These are phyloP conservation scores for Pseudofabraea citricarpa DNA, from an alignment of 2,329 filamentous ascomycete genomes.

Conservation along the genomic window DNA sequence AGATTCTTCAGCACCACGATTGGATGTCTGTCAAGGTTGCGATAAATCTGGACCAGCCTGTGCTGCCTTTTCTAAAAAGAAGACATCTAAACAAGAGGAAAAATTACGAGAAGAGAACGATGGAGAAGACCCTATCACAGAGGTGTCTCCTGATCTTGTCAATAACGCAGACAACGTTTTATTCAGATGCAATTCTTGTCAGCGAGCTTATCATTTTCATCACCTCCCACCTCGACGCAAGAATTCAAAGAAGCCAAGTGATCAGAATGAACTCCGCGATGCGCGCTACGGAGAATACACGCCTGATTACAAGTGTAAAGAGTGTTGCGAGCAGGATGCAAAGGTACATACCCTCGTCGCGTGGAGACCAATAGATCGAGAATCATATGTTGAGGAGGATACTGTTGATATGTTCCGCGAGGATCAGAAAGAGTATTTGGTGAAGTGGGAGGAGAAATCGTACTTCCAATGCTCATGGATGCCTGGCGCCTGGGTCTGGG, in stretches of 20 bases:
- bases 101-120: conserved; percentile 73
- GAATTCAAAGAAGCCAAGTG: conserved; percentile 30
- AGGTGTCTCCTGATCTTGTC: conserved; percentile 57
- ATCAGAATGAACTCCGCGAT: conserved; percentile 46
- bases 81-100: conserved; percentile 77
- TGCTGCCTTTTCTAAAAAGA: conserved; percentile 65
- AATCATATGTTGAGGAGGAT: conserved; percentile 47
- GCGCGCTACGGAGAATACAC: conserved; percentile 70
- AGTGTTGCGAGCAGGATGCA: conserved; percentile 60
- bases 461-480: conserved; percentile 85
- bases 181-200: conserved; percentile 77
- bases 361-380: conserved; percentile 69
- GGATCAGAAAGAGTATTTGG: conserved; percentile 83
- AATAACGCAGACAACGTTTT: conserved; percentile 75
- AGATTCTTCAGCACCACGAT: conserved; percentile 63
- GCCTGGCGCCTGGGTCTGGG: conserved; percentile 84
- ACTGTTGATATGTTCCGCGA: conserved; percentile 55
- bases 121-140: conserved; percentile 70
- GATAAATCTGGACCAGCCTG: conserved; percentile 63
- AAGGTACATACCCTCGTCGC: conserved; percentile 79
- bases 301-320: conserved; percentile 71
- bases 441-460: conserved; percentile 80
- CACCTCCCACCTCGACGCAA: conserved; percentile 57
- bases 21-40: conserved; percentile 70
- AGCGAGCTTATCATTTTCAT: conserved; percentile 75